These are phyloP conservation scores for Dictyostelium brefeldianum DNA, from an alignment of 78 protist species.

Conservation along the genomic window DNA sequence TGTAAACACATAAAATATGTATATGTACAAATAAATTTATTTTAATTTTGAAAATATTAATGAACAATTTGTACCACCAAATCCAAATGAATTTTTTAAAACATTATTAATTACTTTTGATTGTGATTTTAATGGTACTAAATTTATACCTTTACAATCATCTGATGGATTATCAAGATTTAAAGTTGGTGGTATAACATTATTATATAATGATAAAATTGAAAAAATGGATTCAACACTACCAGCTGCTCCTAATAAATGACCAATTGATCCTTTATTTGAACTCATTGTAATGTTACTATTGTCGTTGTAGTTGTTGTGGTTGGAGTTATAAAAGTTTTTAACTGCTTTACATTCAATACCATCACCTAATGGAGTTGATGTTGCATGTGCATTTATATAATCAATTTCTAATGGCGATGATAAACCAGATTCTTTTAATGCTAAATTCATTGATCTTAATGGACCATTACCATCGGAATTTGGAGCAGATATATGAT, in stretches of 20 bases:
- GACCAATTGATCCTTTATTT: slow-evolving; percentile 95
- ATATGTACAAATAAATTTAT: neutral
- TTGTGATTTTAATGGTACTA: slow-evolving; percentile 15
- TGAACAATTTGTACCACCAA: slow-evolving; percentile 96
- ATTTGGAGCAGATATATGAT: slow-evolving; percentile 94
- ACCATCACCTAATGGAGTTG: slow-evolving; percentile 95
- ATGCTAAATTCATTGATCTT: slow-evolving; percentile 89
- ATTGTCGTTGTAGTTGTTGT: neutral
- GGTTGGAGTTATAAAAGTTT: slow-evolving; percentile 22
- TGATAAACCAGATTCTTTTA: slow-evolving; percentile 30
- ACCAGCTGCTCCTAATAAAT: slow-evolving; percentile 99
- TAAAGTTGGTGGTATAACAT: slow-evolving; percentile 84
- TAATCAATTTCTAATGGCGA: slow-evolving; percentile 80
- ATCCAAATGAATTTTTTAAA: slow-evolving; percentile 95
- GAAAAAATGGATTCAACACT: slow-evolving; percentile 93
- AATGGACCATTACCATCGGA: slow-evolving; percentile 89
- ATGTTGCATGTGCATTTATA: slow-evolving; percentile 98
- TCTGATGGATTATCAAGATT: slow-evolving; percentile 47
- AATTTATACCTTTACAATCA: slow-evolving; percentile 28
- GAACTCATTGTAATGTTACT: slow-evolving; percentile 34
- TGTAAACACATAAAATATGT: no score
- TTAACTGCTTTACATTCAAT: slow-evolving; percentile 87
- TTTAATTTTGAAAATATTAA: slow-evolving; percentile 65
- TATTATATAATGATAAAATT: slow-evolving; percentile 74
- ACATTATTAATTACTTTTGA: slow-evolving; percentile 55